Evolutionary conservation across 192 early-diverging fungal genomes (phyloP), one percentile per base, ranked within the genome.

Genomic region (Rhizoclosmatium sp.): DNA sequence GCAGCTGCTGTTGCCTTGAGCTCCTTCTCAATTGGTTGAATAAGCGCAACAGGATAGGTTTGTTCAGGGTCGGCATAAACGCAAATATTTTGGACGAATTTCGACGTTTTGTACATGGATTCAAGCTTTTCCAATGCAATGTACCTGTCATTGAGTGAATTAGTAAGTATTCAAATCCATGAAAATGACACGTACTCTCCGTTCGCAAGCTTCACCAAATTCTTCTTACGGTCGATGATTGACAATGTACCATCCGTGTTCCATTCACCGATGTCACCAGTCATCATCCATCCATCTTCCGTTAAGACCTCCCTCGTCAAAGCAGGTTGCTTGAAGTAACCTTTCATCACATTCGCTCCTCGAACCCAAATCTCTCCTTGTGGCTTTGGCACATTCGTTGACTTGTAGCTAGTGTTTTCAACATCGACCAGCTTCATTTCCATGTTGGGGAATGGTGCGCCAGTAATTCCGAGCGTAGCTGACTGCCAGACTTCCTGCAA

Each of bases 81-180:
- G 81, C 85, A 86, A 59, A 87, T 90, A 78, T 95, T 96, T 82
- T 86, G 84, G 41, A 97, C 92, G 69, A 86, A 89, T 46, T 83
- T 59, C 31, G 88, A 90, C 45, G 86, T 87, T 82, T 92, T 91
- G 90, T 99, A 99, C 3, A 94, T 88, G 10, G 94, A 91, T 84
- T 98, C 97, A 31, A 98, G 86, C 80, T 94, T 94, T 85, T 98
- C 97, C 46, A 98, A 83, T 19, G 97, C 97, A 82, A 98, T 92
- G 73, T 88, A 88, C 75, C 96, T 95, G 71, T 93, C 94, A 10
- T 14, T 44, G 21, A 14, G 1, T 19, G 16, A 45, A 14, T 7
- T 39, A 19, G 56, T 31, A n/a, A 39, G 12, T 39, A 42, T 31
- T 31, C 31, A 31, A 31, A 31, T 31, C 31, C 31, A 31, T 2